Evolutionary conservation across 768 basidiomycete species (phyloP).

Genomic region (Termitomyces sp.): DNA sequence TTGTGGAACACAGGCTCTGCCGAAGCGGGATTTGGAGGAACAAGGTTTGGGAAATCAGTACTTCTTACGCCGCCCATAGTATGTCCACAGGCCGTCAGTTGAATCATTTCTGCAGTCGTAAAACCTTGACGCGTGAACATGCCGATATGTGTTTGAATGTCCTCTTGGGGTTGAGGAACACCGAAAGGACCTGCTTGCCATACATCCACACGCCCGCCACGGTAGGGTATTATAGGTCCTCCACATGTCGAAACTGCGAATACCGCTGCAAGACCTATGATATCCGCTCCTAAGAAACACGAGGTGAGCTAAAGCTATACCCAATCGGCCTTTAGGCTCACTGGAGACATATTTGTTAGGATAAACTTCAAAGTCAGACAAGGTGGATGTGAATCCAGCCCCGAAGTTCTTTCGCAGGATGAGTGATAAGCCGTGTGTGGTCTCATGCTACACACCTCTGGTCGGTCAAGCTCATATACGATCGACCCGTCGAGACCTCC

Average conservation of each 20-base stretch:
- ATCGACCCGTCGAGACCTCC: constrained; percentile 49
- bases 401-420: constrained; percentile 35
- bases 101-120: constrained; percentile 41
- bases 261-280: constrained; percentile 33
- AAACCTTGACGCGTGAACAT: constrained; percentile 40
- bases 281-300: constrained; percentile 32
- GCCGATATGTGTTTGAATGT: constrained; percentile 30
- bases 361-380: constrained; percentile 34
- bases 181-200: constrained; percentile 30
- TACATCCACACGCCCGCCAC: constrained; percentile 37
- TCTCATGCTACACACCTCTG: constrained; percentile 26
- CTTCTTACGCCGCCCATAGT: constrained; percentile 44
- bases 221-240: constrained; percentile 38
- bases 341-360: constrained; percentile 40
- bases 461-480: constrained; percentile 36
- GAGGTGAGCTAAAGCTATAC: background rate
- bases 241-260: constrained; percentile 35
- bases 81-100: constrained; percentile 46
- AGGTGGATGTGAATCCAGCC: constrained; percentile 36
- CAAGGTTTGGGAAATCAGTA: constrained; percentile 38
- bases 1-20: constrained; percentile 23
- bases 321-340: constrained; percentile 16
- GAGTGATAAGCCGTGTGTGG: background rate
- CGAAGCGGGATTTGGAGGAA: constrained; percentile 26
- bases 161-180: constrained; percentile 38